phyloP scores from a whole-genome alignment of 306 rosid genomes.

The Vicia faba region DNA sequence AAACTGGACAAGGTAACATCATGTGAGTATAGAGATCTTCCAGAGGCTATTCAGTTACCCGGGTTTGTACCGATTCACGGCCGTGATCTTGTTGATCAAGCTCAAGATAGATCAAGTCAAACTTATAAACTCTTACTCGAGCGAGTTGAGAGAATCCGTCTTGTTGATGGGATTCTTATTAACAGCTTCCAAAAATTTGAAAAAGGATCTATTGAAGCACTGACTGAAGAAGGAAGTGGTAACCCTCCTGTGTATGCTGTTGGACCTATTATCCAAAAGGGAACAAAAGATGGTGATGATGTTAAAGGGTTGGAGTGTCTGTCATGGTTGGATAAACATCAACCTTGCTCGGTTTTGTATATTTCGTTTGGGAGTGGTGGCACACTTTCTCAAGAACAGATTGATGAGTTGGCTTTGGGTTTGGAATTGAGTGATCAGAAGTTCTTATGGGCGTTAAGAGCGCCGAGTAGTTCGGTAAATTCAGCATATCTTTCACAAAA shows the following conservation, averaged over 20 bases:
- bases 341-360: conserved; percentile 36
- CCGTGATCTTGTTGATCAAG: conserved; percentile 7
- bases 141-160: neutral
- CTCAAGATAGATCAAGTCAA: conserved; percentile 21
- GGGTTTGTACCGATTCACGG: conserved; percentile 40
- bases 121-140: neutral
- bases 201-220: conserved; percentile 15
- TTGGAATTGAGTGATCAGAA: conserved; percentile 28
- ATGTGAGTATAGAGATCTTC: conserved; percentile 27
- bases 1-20: conserved; percentile 26
- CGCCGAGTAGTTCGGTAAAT: neutral
- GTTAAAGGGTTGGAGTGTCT: conserved; percentile 10
- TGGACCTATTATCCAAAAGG: conserved; percentile 26
- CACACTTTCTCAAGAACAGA: conserved; percentile 21
- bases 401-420: conserved; percentile 20
- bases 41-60: conserved; percentile 12
- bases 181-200: conserved; percentile 35
- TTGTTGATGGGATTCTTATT: conserved; percentile 27
- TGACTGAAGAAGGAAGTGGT: conserved; percentile 21
- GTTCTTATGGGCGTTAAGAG: conserved; percentile 21
- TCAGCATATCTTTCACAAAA: neutral
- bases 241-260: conserved; percentile 24
- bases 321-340: conserved; percentile 41
- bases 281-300: neutral
- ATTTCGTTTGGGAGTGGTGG: conserved; percentile 45